Conservation (phyloP, 2,329 filamentous ascomycete genomes). For the Aaosphaeria pasadenensis region DNA sequence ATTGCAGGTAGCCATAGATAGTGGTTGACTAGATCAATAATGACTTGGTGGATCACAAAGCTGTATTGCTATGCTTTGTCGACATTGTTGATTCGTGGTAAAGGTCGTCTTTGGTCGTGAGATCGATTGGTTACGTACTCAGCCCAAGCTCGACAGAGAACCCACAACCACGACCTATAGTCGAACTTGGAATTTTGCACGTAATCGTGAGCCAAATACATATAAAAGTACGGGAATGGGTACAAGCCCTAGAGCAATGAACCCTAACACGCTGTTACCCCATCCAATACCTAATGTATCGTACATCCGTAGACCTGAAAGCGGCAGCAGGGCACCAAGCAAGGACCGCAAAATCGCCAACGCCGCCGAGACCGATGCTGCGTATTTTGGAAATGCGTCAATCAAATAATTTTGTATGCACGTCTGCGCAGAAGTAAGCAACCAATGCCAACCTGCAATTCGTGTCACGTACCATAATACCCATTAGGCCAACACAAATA, state of each 20-base stretch:
- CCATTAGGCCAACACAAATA: conserved; percentile 19
- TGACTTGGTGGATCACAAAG: too few relatives aligned
- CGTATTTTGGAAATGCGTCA: conserved; percentile 46
- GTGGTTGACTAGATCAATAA: too few relatives aligned
- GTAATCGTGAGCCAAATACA: neutral
- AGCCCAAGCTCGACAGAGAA: too few relatives aligned
- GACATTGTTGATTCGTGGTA: too few relatives aligned
- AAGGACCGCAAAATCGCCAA: conserved; percentile 51
- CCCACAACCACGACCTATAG: too few relatives aligned
- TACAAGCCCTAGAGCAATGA: conserved; percentile 42
- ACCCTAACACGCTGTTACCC: conserved; percentile 52
- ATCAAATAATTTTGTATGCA: conserved; percentile 57
- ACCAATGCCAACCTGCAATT: neutral
- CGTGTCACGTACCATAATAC: conserved; percentile 3
- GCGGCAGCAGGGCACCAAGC: conserved; percentile 52
- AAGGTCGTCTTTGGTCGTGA: too few relatives aligned
- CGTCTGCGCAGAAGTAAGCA: neutral
- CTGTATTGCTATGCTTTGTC: too few relatives aligned
- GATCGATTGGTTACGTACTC: too few relatives aligned
- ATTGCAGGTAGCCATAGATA: too few relatives aligned
- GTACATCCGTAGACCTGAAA: conserved; percentile 55
- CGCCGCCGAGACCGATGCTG: conserved; percentile 52
- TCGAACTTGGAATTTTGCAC: neutral
- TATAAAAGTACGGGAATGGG: conserved; percentile 35
- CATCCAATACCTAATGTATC: conserved; percentile 53